phyloP scores from a whole-genome alignment of 2,329 filamentous ascomycete genomes.

The Penicillium sp. region DNA sequence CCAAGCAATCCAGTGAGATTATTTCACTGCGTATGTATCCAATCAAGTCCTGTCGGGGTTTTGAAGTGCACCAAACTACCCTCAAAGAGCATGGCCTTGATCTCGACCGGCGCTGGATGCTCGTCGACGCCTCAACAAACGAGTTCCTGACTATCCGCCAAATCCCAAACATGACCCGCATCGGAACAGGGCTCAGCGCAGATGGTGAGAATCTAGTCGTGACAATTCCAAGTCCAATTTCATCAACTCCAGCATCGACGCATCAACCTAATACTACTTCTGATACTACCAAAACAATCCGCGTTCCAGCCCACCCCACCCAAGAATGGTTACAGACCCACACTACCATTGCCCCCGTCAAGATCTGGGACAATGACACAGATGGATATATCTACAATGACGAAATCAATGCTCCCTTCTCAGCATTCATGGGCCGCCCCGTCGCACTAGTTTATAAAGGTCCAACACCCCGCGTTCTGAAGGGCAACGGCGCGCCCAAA shows the following conservation, averaged over 20 bases:
- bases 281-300: constrained; percentile 33
- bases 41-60: constrained; percentile 66
- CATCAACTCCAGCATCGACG: neutral
- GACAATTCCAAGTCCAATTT: constrained; percentile 43
- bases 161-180: constrained; percentile 62
- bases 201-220: constrained; percentile 48
- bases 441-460: constrained; percentile 64
- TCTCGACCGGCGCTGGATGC: constrained; percentile 67
- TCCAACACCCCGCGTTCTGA: constrained; percentile 55
- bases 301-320: constrained; percentile 57
- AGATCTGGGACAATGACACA: constrained; percentile 61
- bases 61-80: constrained; percentile 53
- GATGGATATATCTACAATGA: constrained; percentile 57
- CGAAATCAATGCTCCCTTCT: constrained; percentile 55
- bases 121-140: constrained; percentile 53
- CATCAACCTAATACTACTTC: neutral
- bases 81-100: constrained; percentile 60
- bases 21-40: constrained; percentile 58
- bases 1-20: constrained; percentile 30
- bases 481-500: constrained; percentile 56
- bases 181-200: constrained; percentile 54
- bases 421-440: constrained; percentile 55
- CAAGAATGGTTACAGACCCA: constrained; percentile 55
- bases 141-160: constrained; percentile 65
- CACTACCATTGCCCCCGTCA: constrained; percentile 51